phyloP scores from a whole-genome alignment of 352 stramenopile genomes.

The Pythium graminicola region DNA sequence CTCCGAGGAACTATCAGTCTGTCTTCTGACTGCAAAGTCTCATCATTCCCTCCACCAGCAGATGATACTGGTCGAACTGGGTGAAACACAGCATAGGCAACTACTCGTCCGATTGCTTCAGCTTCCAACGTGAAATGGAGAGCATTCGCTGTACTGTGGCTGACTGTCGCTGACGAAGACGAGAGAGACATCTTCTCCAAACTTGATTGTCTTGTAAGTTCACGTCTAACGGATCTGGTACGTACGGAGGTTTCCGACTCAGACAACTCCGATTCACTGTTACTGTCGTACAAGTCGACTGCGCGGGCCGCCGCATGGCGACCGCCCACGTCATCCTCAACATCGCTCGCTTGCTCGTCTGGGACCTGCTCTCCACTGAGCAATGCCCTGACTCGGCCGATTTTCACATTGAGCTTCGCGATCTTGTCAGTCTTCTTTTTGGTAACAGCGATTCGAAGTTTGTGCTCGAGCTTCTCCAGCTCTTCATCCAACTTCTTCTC shows the following conservation, averaged over 20 bases:
- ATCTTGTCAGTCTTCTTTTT: conserved; percentile 90
- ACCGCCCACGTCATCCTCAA: conserved; percentile 30
- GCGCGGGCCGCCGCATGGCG: conserved; percentile 24
- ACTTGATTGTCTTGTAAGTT: background rate
- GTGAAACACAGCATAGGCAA: conserved; percentile 73
- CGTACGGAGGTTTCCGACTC: conserved; percentile 47
- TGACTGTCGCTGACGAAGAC: background rate
- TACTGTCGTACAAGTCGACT: conserved; percentile 69
- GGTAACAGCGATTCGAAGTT: conserved; percentile 80
- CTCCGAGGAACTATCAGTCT: conserved; percentile 29
- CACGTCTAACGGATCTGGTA: conserved; percentile 26
- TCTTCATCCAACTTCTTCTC: conserved; percentile 89
- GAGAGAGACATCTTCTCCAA: background rate
- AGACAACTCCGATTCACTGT: conserved; percentile 83
- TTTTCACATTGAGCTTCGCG: conserved; percentile 76
- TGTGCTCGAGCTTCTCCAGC: conserved; percentile 86
- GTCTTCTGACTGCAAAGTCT: conserved; percentile 3
- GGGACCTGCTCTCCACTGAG: conserved; percentile 67
- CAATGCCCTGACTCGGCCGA: conserved; percentile 68
- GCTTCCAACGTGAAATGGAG: conserved; percentile 80
- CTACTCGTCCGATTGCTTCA: conserved; percentile 74
- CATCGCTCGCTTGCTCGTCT: conserved; percentile 35
- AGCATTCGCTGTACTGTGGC: conserved; percentile 40
- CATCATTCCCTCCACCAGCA: conserved; percentile 10
- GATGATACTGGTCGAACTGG: conserved; percentile 22